Evolutionary conservation across 768 basidiomycete genomes (phyloP), one percentile per base, ranked within the genome.

Genomic region (Exidia glandulosa): DNA sequence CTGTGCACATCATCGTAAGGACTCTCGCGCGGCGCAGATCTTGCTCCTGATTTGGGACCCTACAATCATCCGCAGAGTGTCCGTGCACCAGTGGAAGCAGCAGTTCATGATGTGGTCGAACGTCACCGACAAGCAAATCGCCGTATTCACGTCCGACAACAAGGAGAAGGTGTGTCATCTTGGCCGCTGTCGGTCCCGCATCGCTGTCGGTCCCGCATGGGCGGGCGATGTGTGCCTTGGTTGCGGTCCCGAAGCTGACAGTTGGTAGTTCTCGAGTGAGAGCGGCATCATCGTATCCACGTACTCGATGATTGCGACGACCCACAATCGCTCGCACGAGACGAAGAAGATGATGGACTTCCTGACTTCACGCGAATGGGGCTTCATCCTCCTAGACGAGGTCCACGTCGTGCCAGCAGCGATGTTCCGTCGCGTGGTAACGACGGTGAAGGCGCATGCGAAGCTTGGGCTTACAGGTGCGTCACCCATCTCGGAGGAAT

Each of bases 271-370:
- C 74, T 86, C 88, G 7, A 94, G 94, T 25, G 94, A 95, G 50
- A 93, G 95, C 63, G 96, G 96, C 34, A 97, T 99, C 63, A 94
- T 99, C 32, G 88, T 99, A 29, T 98, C 95, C 32, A 98, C 96
- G 12, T 99, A 99, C 71, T 97, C 95, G 3, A 99, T 99, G 96
- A 94, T 99, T 57, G 95, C 96, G 32, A 97, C 97, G 70, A 96
- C 93, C 2, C 90, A 94, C 68, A 96, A 97, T 71, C 84, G 96
- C 64, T 96, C 96, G n/a, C 93, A 98, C 70, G 94, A 95, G 69
- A 90, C 96, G 19, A 94, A 96, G 77, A 96, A 98, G 77, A 97
- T 98, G 91, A 99, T 99, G 96, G 94, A 99, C 65, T 99, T 98
- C 69, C 72, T 99, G 50, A 92, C 92, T 31, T 94, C 92, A n/a